Base-by-base conservation (phyloP, 108 stramenopile species). In the Aureococcus anophagefferens region DNA sequence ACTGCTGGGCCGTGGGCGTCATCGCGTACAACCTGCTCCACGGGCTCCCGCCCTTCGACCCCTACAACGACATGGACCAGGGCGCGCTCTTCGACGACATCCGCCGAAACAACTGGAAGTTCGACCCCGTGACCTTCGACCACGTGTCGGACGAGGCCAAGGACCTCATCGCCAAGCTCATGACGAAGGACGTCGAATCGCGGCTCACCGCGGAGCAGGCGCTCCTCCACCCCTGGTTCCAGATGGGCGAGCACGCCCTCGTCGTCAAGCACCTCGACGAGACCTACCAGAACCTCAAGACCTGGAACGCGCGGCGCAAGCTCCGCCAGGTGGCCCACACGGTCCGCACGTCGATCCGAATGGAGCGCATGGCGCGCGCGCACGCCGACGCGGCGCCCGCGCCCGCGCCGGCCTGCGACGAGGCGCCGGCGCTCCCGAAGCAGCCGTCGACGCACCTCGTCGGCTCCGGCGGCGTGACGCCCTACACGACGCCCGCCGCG, bases 1-100 rank as follows among this genome's bases (percentile, higher is more conserved):
- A 98, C 80, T 93, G 94, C 90, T 98, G 97, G 97, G 84, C 85
- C 70, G 84, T 96, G 25, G 97, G 97, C 36, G 93, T 97, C 46
- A 95, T 98, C 74, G 78, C 91, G 33, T 98, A 94, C 83, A 95
- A 95, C 74, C 82, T 98, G 0, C 82, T 98, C 14, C 95, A 95
- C 29, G 97, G 86, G 46, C 85, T 85, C 75, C 84, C 83, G n/a
- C 86, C 86, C n/a, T 98, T 98, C 79, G n/a, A n/a, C n/a, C n/a
- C n/a, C n/a, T n/a, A n/a, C n/a, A 89, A 94, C 73, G 93, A 94
- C 74, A 90, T 92, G 62, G 93, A 98, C 80, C 92, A 96, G 68
- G 73, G 87, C 21, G 91, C 94, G 70, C 87, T 98, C 17, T 96
- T 96, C 88, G 72, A 59, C 28, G 34, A 46, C 44, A 77, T 72